A percentile compares a stretch with the other conserved stretches of the same genome.
These are phyloP conservation scores for Colletotrichum tanaceti DNA, from an alignment of 2,329 filamentous ascomycete genomes.

Conservation along the genomic window DNA sequence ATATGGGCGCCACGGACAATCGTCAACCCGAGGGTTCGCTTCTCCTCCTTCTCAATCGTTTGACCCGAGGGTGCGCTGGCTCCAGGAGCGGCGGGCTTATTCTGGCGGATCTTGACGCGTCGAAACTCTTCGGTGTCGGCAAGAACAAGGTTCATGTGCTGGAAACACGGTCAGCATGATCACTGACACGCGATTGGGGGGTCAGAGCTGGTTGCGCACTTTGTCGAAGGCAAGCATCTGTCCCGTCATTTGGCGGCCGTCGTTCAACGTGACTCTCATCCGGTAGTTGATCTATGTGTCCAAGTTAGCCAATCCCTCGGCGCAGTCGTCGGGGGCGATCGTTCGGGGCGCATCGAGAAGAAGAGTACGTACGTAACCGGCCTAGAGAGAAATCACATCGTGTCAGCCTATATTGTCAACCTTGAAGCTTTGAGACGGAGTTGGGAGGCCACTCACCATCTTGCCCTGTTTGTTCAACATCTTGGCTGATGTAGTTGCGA, in stretches of 20 bases:
- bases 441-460: constrained; percentile 80
- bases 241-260: constrained; percentile 95
- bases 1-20: constrained; percentile 96
- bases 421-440: constrained; percentile 55
- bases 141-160: constrained; percentile 99
- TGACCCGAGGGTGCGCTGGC: constrained; percentile 71
- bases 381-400: constrained; percentile 63
- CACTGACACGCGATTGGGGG: constrained; percentile 26
- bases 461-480: constrained; percentile 97
- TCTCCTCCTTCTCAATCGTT: constrained; percentile 91
- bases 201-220: constrained; percentile 60
- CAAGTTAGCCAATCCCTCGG: background rate
- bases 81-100: constrained; percentile 75
- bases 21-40: constrained; percentile 93
- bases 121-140: constrained; percentile 99
- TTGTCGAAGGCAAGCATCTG: constrained; percentile 99
- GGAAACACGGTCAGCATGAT: constrained; percentile 28
- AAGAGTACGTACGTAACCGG: constrained; percentile 73
- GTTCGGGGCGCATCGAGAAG: background rate
- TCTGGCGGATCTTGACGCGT: constrained; percentile 85
- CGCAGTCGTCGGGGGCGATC: background rate
- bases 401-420: constrained; percentile 72
- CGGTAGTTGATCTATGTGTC: constrained; percentile 93
- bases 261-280: constrained; percentile 95
- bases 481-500: constrained; percentile 54